phyloP scores from a whole-genome alignment of 1,284 basidiomycete genomes.

The Melampsora abietis-canadensis region DNA sequence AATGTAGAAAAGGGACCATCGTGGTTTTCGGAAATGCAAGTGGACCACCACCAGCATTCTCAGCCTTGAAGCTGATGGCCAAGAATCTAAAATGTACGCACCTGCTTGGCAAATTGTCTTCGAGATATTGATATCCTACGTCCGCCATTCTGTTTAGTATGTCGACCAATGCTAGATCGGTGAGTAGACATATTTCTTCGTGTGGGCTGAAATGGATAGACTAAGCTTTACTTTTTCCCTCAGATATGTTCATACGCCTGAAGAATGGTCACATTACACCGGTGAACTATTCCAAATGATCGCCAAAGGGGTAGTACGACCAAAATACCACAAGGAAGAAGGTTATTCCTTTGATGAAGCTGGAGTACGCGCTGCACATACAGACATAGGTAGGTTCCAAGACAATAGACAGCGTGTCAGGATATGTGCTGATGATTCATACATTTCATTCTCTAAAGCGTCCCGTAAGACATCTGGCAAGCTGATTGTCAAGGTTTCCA shows the following conservation, averaged over 20 bases:
- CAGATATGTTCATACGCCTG: slow-evolving; percentile 67
- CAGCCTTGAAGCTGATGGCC: slow-evolving; percentile 68
- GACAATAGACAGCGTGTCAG: not conserved
- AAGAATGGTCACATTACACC: slow-evolving; percentile 68
- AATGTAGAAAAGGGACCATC: slow-evolving; percentile 56
- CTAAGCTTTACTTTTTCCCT: slow-evolving; percentile 43
- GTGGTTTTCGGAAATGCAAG: slow-evolving; percentile 91
- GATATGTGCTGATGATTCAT: not conserved
- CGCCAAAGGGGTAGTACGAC: slow-evolving; percentile 63
- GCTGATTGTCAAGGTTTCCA: slow-evolving; percentile 66
- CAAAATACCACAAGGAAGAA: slow-evolving; percentile 63
- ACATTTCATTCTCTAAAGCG: slow-evolving; percentile 46
- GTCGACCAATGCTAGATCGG: slow-evolving; percentile 54
- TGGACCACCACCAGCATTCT: slow-evolving; percentile 64
- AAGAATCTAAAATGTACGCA: slow-evolving; percentile 71
- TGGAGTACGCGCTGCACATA: slow-evolving; percentile 72
- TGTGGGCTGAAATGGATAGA: not conserved
- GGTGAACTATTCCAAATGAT: slow-evolving; percentile 67
- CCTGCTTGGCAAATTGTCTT: slow-evolving; percentile 12
- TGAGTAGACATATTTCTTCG: slow-evolving; percentile 15
- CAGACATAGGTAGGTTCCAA: slow-evolving; percentile 61
- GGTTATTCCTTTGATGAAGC: slow-evolving; percentile 80
- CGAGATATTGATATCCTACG: not conserved
- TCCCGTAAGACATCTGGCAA: slow-evolving; percentile 79
- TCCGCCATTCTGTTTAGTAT: slow-evolving; percentile 45